Percentiles rank a stretch among this genome's conserved stretches.
Conservation (phyloP, 2,329 filamentous ascomycete species). For the Fusarium sp. region DNA sequence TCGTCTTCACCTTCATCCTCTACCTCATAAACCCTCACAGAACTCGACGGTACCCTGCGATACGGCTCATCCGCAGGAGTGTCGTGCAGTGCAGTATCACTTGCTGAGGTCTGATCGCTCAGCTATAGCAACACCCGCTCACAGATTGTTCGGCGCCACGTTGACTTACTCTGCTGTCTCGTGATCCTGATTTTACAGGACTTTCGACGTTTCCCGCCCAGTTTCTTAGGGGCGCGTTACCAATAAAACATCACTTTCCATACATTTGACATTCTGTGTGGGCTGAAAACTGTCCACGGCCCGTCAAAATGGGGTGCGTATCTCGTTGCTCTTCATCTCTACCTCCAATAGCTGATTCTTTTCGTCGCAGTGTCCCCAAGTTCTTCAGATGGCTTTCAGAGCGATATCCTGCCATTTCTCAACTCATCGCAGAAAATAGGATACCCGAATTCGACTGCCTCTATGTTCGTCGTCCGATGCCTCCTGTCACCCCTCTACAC, state of each 20-base stretch:
- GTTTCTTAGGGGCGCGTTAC: conserved; percentile 20
- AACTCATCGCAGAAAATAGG: conserved; percentile 97
- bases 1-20: conserved; percentile 24
- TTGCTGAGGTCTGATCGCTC: conserved; percentile 1
- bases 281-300: conserved; percentile 35
- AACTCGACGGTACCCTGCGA: conserved; percentile 2
- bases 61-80: conserved; percentile 8
- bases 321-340: not conserved
- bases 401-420: conserved; percentile 97
- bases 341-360: conserved; percentile 24
- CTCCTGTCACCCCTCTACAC: conserved; percentile 23
- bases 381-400: conserved; percentile 99
- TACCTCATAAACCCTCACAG: not conserved
- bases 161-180: conserved; percentile 24
- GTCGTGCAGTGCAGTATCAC: conserved; percentile 9
- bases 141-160: conserved; percentile 10
- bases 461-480: conserved; percentile 66
- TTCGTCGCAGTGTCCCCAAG: conserved; percentile 71
- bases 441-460: conserved; percentile 99
- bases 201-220: conserved; percentile 35
- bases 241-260: conserved; percentile 1
- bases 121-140: conserved; percentile 5
- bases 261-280: conserved; percentile 22
- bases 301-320: conserved; percentile 45
- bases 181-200: conserved; percentile 29